Percentiles rank a stretch among this genome's conserved stretches.
phyloP scores from a whole-genome alignment of 1,139 yeast species.

The Hemisphaericaspora xylanilytica region DNA sequence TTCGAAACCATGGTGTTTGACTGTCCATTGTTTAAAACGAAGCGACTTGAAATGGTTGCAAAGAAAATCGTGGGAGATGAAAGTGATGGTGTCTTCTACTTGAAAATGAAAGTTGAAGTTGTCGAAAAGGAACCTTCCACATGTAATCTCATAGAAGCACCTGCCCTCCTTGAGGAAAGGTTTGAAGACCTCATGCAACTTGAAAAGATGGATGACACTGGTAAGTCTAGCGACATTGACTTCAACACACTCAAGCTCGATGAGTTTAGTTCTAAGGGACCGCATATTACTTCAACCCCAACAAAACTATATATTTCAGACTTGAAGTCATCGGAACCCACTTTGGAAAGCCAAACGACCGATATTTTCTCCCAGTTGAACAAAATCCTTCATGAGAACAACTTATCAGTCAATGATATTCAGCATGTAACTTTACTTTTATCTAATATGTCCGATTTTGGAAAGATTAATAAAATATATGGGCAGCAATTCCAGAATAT shows the following conservation, averaged over 20 bases:
- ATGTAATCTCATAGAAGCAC: conserved; percentile 33
- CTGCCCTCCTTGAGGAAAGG: conserved; percentile 48
- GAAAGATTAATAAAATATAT: conserved; percentile 59
- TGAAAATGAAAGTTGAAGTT: conserved; percentile 45
- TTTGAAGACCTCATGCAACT: conserved; percentile 43
- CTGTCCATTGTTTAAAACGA: conserved; percentile 70
- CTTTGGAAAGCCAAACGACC: conserved; percentile 43
- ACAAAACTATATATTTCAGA: conserved; percentile 52
- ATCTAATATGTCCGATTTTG: conserved; percentile 62
- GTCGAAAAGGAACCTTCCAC: conserved; percentile 28
- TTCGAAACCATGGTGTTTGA: conserved; percentile 91
- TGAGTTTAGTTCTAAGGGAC: conserved; percentile 7
- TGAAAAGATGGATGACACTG: no score
- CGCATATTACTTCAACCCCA: conserved; percentile 14
- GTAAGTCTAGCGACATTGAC: no score
- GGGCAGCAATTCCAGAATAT: conserved; percentile 51
- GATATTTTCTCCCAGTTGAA: conserved; percentile 49
- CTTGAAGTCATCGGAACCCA: conserved; percentile 24
- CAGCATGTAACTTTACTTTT: conserved; percentile 62
- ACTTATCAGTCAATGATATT: conserved; percentile 37
- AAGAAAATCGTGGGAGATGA: conserved; percentile 45
- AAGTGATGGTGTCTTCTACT: conserved; percentile 64
- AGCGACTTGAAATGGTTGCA: conserved; percentile 47
- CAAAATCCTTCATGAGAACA: conserved; percentile 24
- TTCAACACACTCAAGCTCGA: conserved; percentile 6